Evolutionary conservation across 192 early-diverging fungal genomes (phyloP).

Genomic region (Coemansia sp.): DNA sequence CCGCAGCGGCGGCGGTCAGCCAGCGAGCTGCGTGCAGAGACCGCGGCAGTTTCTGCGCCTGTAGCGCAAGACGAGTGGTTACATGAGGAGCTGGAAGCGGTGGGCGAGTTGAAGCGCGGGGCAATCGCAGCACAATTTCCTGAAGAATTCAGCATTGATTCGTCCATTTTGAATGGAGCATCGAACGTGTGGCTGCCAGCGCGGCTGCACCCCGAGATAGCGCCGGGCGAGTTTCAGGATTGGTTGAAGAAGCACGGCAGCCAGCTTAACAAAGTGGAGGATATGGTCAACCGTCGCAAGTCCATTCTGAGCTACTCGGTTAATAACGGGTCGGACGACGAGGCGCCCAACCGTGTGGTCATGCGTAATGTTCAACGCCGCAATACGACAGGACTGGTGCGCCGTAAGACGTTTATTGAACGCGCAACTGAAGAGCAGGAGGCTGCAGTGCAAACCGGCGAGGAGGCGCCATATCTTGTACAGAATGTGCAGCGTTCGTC

Average conservation of each 20-base stretch:
- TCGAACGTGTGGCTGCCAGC: conserved; percentile 59
- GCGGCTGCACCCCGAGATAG: conserved; percentile 58
- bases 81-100: conserved; percentile 46
- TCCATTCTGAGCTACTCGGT: conserved; percentile 55
- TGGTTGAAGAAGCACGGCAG: conserved; percentile 54
- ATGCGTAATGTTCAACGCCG: conserved; percentile 19
- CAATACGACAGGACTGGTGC: conserved; percentile 43
- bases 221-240: conserved; percentile 56
- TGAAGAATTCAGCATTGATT: conserved; percentile 53
- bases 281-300: conserved; percentile 44
- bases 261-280: conserved; percentile 43
- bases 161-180: conserved; percentile 42
- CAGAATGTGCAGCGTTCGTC: conserved; percentile 49
- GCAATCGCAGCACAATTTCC: conserved; percentile 56
- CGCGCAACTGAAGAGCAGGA: conserved; percentile 31
- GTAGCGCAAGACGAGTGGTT: conserved; percentile 29
- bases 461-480: conserved; percentile 44
- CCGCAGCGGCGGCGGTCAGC: background rate
- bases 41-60: background rate
- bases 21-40: background rate
- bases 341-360: background rate
- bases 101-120: conserved; percentile 55
- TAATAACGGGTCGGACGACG: conserved; percentile 20
- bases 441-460: background rate
- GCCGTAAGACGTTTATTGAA: conserved; percentile 48